Evolutionary conservation across 805 yeast genomes (phyloP).

Genomic region (Saturnispora mendoncae): DNA sequence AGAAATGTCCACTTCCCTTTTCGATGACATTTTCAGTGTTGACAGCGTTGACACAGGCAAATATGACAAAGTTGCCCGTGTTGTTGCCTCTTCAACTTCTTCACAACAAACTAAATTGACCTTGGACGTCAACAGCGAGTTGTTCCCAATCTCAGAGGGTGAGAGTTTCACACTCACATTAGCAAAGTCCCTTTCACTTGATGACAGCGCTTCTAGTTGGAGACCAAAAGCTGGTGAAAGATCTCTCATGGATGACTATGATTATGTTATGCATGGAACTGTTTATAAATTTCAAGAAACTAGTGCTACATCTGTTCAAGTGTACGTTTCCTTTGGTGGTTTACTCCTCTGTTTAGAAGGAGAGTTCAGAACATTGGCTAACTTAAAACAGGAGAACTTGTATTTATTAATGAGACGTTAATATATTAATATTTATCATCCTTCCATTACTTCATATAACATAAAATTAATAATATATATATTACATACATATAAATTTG

Average conservation of each 20-base stretch:
- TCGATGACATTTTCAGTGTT: constrained; percentile 87
- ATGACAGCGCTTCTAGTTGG: constrained; percentile 49
- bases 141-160: constrained; percentile 71
- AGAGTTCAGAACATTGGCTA: constrained; percentile 78
- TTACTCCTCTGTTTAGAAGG: constrained; percentile 91
- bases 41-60: constrained; percentile 79
- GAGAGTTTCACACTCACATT: constrained; percentile 80
- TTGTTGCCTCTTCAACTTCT: constrained; percentile 81
- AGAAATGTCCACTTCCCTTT: constrained; percentile 62
- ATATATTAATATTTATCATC: not conserved
- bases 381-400: constrained; percentile 88
- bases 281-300: constrained; percentile 94
- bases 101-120: constrained; percentile 73
- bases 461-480: not conserved
- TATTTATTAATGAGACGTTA: constrained; percentile 75
- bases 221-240: constrained; percentile 77
- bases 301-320: constrained; percentile 60
- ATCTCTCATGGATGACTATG: constrained; percentile 91
- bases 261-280: constrained; percentile 96
- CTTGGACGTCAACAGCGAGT: constrained; percentile 82
- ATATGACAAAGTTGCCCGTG: constrained; percentile 85
- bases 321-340: constrained; percentile 94
- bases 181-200: constrained; percentile 62
- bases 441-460: not conserved
- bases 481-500: too few relatives aligned